Evolutionary conservation across 805 yeast species (phyloP), one percentile per base, ranked within the genome.

Genomic region (Candida michaelii): DNA sequence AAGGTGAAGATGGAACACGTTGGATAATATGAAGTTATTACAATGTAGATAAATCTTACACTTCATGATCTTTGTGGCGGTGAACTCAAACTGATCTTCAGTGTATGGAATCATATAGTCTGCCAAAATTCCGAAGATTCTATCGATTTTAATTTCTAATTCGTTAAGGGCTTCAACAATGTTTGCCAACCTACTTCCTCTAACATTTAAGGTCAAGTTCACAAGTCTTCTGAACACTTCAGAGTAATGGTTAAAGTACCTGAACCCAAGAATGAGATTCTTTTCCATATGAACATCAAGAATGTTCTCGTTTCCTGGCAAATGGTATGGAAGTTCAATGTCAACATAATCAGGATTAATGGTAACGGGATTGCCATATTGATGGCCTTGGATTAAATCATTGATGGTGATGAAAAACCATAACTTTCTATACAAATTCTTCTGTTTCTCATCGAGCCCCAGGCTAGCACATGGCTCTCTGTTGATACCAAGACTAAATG

Each of bases 401-500:
- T 46, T 48, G 11, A 58, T 52, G 17, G 53, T 46, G 27, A 67
- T 48, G 40, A 55, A 62, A 35, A 53, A 60, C 75, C 75, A 69
- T 5, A 66, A 58, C 40, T 69, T 69, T 39, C 75, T 49, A 29
- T 59, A 43, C 23, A 68, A 40, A 41, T 65, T 59, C 51, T 54
- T 46, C 3, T 35, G 27, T 24, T 49, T 51, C 21, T 52, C 61
- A 43, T 59, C 59, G 11, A 51, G 45, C 9, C 48, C 46, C 42
- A 61, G 59, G 49, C 40, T 52, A 44, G 66, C 65, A 35, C 69
- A 72, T 1, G 89, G 89, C 48, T 84, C 89, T 53, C 89, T 66
- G 55, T 84, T 83, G 13, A 83, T 49, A 0, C 89, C 90, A 49
- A 83, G 73, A 16, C 82, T 73, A 43, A 78, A 73, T 0, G 83